phyloP scores from a whole-genome alignment of 352 stramenopile species.

The Globisporangium perplexum region DNA sequence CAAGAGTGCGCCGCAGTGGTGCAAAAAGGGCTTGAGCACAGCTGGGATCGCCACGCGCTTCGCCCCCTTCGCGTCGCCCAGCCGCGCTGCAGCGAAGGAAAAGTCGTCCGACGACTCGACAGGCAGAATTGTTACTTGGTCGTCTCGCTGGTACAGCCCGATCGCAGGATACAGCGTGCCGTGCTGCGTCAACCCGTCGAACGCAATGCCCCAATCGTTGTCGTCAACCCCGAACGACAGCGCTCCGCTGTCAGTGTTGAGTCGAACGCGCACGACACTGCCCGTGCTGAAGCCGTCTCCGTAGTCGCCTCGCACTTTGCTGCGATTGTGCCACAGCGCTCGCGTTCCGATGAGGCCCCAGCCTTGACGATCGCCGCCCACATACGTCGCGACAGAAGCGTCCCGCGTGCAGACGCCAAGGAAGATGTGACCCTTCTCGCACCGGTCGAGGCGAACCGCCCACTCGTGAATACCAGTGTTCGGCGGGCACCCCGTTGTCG shows the following conservation, averaged over 20 bases:
- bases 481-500: constrained; percentile 73
- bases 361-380: constrained; percentile 84
- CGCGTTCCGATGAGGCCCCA: constrained; percentile 88
- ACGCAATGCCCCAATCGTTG: constrained; percentile 86
- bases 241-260: constrained; percentile 85
- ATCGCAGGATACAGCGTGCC: constrained; percentile 86
- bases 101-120: constrained; percentile 41
- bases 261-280: constrained; percentile 69
- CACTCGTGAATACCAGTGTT: constrained; percentile 87
- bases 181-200: constrained; percentile 84
- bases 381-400: constrained; percentile 83
- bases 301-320: constrained; percentile 87
- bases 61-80: constrained; percentile 19
- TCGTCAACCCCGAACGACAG: constrained; percentile 86
- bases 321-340: constrained; percentile 86
- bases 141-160: constrained; percentile 84
- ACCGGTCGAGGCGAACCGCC: constrained; percentile 82
- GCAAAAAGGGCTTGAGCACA: constrained; percentile 71
- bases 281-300: constrained; percentile 85
- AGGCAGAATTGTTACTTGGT: constrained; percentile 84
- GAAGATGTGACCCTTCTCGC: constrained; percentile 89
- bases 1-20: constrained; percentile 55
- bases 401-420: constrained; percentile 83
- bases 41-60: constrained; percentile 52
- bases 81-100: constrained; percentile 16